Conservation (phyloP, 2,329 filamentous ascomycete species). For the Sarocladium brachiariae region DNA sequence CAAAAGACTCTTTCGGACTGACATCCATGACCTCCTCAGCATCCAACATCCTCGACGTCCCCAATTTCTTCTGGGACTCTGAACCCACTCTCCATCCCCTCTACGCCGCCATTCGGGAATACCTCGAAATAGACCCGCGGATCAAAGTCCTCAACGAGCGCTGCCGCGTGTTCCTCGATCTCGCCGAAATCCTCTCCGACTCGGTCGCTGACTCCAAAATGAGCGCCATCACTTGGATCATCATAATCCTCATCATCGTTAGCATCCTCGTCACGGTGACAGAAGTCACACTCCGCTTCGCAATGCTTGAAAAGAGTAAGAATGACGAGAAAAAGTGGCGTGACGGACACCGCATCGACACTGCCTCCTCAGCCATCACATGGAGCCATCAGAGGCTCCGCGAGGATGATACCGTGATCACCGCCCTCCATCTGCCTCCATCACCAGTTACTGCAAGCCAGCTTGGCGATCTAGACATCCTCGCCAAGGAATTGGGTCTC, state of each 20-base stretch:
- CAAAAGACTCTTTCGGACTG: neutral
- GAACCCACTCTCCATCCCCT: constrained; percentile 92
- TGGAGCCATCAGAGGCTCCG: neutral
- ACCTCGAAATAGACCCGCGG: constrained; percentile 92
- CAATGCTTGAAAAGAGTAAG: constrained; percentile 47
- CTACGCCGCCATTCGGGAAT: constrained; percentile 90
- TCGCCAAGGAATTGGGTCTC: constrained; percentile 28
- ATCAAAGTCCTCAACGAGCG: constrained; percentile 97
- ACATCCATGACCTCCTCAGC: constrained; percentile 40
- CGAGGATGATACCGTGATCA: neutral
- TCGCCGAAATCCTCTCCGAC: constrained; percentile 91
- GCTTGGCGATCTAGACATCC: constrained; percentile 26
- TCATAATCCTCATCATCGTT: constrained; percentile 87
- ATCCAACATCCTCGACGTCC: constrained; percentile 91
- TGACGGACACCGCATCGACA: neutral
- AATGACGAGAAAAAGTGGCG: constrained; percentile 15
- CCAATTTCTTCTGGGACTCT: constrained; percentile 97
- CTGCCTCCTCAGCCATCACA: neutral
- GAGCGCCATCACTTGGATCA: constrained; percentile 95
- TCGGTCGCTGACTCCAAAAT: constrained; percentile 91
- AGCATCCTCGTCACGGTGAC: constrained; percentile 86
- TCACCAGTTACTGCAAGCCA: constrained; percentile 13
- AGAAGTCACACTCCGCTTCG: constrained; percentile 83
- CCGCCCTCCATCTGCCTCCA: constrained; percentile 10
- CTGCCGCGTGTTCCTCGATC: constrained; percentile 90